These are phyloP conservation scores for Arthrobotrys conoides DNA, from an alignment of 2,329 filamentous ascomycete species.

Conservation along the genomic window DNA sequence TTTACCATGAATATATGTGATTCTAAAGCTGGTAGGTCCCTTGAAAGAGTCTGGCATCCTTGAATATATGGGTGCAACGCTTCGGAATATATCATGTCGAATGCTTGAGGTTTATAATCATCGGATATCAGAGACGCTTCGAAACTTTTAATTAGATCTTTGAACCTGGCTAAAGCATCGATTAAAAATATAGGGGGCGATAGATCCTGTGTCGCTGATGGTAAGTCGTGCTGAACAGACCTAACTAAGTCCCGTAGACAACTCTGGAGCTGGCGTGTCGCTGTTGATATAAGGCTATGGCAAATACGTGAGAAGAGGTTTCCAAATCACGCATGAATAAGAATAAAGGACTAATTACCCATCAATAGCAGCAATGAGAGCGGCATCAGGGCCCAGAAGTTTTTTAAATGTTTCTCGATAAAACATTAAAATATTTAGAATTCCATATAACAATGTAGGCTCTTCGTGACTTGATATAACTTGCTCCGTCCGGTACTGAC, in stretches of 20 bases:
- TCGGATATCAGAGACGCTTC: conserved; percentile 81
- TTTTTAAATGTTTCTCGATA: conserved; percentile 88
- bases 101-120: conserved; percentile 76
- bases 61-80: conserved; percentile 88
- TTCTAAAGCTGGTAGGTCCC: conserved; percentile 73
- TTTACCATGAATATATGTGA: conserved; percentile 81
- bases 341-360: conserved; percentile 39
- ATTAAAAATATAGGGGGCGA: conserved; percentile 83
- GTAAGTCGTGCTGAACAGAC: conserved; percentile 79
- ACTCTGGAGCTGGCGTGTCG: conserved; percentile 84
- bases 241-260: conserved; percentile 85
- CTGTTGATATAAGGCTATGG: conserved; percentile 78
- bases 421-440: conserved; percentile 89
- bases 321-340: neutral
- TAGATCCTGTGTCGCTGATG: conserved; percentile 79
- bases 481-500: conserved; percentile 78
- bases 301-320: neutral
- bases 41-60: conserved; percentile 79
- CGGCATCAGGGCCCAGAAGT: conserved; percentile 78
- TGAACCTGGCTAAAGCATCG: conserved; percentile 83
- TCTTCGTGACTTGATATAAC: conserved; percentile 94
- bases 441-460: conserved; percentile 86
- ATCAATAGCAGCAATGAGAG: conserved; percentile 77
- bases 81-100: conserved; percentile 81
- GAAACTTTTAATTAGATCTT: conserved; percentile 85